Conservation (phyloP, 2,329 filamentous ascomycete genomes). For the Ophiostoma montium region DNA sequence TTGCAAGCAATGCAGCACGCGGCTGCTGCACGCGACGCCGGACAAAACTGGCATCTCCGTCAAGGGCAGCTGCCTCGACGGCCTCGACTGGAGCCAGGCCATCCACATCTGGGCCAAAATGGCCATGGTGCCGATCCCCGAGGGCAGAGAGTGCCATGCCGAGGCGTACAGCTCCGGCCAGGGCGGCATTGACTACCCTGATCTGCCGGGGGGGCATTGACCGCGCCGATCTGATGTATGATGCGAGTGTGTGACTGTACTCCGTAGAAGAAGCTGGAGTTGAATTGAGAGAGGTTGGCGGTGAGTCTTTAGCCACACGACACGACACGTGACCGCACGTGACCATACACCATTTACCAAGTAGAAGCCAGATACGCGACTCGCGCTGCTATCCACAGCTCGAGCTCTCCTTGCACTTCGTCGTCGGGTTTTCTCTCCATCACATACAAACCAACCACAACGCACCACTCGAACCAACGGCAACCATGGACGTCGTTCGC, state of each 20-base stretch:
- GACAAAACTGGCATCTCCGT: slow-evolving; percentile 47
- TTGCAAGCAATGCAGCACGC: slow-evolving; percentile 50
- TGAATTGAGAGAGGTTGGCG: too few species aligned
- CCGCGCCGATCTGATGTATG: slow-evolving; percentile 8
- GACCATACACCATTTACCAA: too few species aligned
- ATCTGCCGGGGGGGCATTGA: background rate
- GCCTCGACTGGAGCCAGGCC: slow-evolving; percentile 43
- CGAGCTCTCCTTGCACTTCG: too few species aligned
- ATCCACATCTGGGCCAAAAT: slow-evolving; percentile 55
- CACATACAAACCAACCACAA: background rate
- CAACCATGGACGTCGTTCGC: slow-evolving; percentile 45
- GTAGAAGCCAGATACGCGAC: background rate
- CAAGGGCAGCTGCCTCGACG: slow-evolving; percentile 53
- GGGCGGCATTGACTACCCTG: slow-evolving; percentile 34
- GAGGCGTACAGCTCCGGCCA: slow-evolving; percentile 34
- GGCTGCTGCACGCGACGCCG: slow-evolving; percentile 47
- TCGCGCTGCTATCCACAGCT: too few species aligned
- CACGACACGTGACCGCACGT: too few species aligned
- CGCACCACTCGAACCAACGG: background rate
- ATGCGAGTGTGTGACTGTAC: background rate
- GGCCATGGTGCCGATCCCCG: slow-evolving; percentile 55
- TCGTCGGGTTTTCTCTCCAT: too few species aligned
- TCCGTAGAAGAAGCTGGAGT: too few species aligned
- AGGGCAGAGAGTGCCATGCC: slow-evolving; percentile 42
- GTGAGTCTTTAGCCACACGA: too few species aligned